Conservation (phyloP, 257 asterid species). For the Cruciata laevipes region DNA sequence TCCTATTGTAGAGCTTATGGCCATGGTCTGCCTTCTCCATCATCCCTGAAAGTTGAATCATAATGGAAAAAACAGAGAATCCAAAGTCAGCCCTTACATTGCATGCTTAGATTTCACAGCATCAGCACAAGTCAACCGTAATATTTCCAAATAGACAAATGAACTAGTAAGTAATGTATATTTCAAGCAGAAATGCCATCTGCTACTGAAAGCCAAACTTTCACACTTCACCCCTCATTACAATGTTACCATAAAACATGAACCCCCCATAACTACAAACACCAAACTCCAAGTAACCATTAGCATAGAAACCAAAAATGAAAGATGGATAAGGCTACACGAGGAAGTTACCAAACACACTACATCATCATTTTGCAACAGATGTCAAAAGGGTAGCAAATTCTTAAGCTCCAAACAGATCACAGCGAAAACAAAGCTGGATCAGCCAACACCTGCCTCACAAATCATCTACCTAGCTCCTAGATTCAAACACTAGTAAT, state of each 20-base stretch:
- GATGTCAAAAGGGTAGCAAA: not conserved
- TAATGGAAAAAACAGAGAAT: not conserved
- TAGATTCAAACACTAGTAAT: not conserved
- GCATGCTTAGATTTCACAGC: not conserved
- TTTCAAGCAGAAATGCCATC: not conserved
- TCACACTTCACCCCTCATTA: not conserved
- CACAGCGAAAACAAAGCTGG: not conserved
- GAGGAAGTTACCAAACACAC: not conserved
- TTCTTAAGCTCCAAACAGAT: not conserved
- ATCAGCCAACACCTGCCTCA: not conserved
- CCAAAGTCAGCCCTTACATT: not conserved
- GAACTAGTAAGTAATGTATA: not conserved
- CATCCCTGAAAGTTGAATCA: conserved; percentile 35
- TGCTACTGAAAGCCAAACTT: not conserved
- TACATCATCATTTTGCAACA: not conserved
- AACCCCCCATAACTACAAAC: not conserved
- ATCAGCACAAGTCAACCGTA: not conserved
- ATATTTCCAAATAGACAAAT: not conserved
- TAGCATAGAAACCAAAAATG: not conserved
- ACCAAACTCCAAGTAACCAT: not conserved
- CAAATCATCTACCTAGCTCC: not conserved
- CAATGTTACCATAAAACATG: not conserved
- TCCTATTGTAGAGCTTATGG: conserved; percentile 57
- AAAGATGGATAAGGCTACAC: not conserved
- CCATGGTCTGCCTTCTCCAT: conserved; percentile 76